Evolutionary conservation across 306 rosid genomes (phyloP).

Genomic region (Cucurbita moschata): DNA sequence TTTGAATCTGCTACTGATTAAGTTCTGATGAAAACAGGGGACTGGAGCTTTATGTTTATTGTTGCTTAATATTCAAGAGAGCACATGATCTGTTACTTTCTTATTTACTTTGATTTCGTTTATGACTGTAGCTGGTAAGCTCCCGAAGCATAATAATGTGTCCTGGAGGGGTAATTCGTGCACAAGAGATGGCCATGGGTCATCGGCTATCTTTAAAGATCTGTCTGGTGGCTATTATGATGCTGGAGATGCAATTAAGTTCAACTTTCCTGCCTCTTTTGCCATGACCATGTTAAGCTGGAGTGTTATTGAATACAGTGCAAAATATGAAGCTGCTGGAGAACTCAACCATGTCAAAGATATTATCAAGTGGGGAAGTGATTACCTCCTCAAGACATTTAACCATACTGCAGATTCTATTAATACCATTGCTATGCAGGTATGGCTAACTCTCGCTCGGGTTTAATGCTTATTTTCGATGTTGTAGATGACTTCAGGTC

Average conservation of each 20-base stretch:
- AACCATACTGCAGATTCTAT: slow-evolving; percentile 71
- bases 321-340: slow-evolving; percentile 82
- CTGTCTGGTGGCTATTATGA: slow-evolving; percentile 83
- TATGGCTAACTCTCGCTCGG: slow-evolving; percentile 4
- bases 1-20: background rate
- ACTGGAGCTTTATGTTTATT: background rate
- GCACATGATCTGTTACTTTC: background rate
- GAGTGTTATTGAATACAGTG: slow-evolving; percentile 93
- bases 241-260: slow-evolving; percentile 97
- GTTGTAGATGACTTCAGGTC: background rate
- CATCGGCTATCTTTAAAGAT: slow-evolving; percentile 39
- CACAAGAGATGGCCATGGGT: slow-evolving; percentile 40
- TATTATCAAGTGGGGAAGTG: slow-evolving; percentile 83
- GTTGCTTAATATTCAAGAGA: background rate
- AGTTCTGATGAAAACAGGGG: background rate
- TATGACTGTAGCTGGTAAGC: slow-evolving; percentile 58
- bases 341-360: slow-evolving; percentile 82
- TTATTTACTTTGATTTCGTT: background rate
- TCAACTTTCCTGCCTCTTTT: slow-evolving; percentile 68
- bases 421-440: slow-evolving; percentile 48
- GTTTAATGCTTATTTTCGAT: background rate
- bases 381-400: slow-evolving; percentile 89
- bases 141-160: slow-evolving; percentile 89
- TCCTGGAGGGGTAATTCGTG: slow-evolving; percentile 95
- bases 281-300: slow-evolving; percentile 90